Conservation (phyloP, 805 yeast genomes). For the Hanseniaspora lindneri region DNA sequence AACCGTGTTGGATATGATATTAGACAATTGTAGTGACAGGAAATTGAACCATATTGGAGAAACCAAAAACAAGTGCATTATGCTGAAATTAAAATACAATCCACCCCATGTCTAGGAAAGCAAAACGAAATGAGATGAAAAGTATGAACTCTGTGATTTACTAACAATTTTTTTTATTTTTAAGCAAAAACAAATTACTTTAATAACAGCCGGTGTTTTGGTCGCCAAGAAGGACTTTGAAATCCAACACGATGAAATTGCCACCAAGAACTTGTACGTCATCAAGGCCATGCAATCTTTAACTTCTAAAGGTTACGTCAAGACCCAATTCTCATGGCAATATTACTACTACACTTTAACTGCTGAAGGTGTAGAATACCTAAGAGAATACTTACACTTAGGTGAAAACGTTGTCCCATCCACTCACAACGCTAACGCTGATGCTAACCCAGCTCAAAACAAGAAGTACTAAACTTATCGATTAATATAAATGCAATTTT, state of each 20-base stretch:
- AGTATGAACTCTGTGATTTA: too few species aligned
- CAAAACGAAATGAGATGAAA: too few species aligned
- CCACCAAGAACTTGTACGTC: conserved; percentile 92
- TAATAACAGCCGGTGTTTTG: conserved; percentile 83
- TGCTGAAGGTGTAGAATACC: conserved; percentile 97
- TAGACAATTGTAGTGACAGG: too few species aligned
- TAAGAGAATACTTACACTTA: conserved; percentile 94
- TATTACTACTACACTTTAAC: conserved; percentile 99
- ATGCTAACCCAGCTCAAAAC: conserved; percentile 57
- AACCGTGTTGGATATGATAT: too few species aligned
- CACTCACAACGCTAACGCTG: conserved; percentile 91
- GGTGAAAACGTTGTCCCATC: conserved; percentile 98
- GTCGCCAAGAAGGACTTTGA: conserved; percentile 99
- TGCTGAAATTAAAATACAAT: too few species aligned
- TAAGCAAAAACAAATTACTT: neutral
- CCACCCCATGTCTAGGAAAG: too few species aligned
- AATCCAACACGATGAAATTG: conserved; percentile 95
- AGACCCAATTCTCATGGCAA: conserved; percentile 99
- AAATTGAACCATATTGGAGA: too few species aligned
- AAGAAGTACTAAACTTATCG: conserved; percentile 31
- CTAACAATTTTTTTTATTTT: conserved; percentile 3
- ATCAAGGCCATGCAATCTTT: conserved; percentile 99
- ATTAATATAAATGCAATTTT: neutral
- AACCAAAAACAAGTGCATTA: too few species aligned
- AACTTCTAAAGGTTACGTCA: conserved; percentile 97